phyloP scores from a whole-genome alignment of 805 yeast species.

The Cyberlindnera mrakii region DNA sequence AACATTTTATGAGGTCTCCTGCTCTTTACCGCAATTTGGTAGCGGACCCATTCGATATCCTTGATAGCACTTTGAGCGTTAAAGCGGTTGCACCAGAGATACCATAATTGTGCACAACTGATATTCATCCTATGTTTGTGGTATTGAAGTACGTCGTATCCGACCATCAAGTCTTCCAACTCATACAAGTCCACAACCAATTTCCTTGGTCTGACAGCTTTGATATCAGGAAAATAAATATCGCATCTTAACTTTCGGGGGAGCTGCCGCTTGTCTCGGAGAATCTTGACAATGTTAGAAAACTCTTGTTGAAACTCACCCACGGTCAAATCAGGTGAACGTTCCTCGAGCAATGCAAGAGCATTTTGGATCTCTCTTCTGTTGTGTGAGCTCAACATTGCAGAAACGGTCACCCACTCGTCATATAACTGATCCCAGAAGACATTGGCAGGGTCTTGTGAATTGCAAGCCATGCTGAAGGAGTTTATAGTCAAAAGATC shows the following conservation, averaged over 20 bases:
- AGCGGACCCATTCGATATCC: not conserved
- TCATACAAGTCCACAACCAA: conserved; percentile 8
- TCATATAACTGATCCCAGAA: not conserved
- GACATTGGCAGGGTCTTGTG: not conserved
- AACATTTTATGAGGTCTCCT: not conserved
- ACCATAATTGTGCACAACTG: conserved; percentile 4
- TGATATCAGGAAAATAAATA: not conserved
- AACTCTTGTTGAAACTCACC: not conserved
- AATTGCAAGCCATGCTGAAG: not conserved
- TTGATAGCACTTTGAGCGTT: conserved; percentile 1
- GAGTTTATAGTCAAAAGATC: not conserved
- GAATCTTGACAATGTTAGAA: not conserved
- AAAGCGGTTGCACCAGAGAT: conserved; percentile 3
- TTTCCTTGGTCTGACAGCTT: conserved; percentile 1
- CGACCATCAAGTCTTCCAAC: not conserved
- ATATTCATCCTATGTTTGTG: not conserved
- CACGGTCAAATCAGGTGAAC: not conserved
- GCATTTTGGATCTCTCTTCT: not conserved
- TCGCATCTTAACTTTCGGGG: not conserved
- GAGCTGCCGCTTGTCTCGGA: not conserved
- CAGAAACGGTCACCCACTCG: not conserved
- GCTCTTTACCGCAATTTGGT: not conserved
- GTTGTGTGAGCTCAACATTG: not conserved
- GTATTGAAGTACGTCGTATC: conserved; percentile 2
- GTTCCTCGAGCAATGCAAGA: not conserved